phyloP scores from a whole-genome alignment of 2,329 filamentous ascomycete genomes.

The Ceratocystis harringtonii region DNA sequence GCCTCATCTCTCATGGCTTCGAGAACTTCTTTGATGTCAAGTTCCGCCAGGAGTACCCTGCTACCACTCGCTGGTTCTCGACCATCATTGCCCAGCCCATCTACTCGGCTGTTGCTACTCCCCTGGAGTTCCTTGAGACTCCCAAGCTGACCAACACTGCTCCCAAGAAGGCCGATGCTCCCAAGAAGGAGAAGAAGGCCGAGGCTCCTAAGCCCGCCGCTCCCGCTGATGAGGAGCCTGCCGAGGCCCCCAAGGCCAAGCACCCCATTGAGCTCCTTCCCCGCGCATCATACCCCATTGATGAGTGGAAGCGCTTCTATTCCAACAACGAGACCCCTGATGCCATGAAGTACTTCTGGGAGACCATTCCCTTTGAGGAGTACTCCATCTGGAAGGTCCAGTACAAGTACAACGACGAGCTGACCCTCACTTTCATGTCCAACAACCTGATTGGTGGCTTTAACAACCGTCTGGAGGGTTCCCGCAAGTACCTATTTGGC shows the following conservation, averaged over 20 bases:
- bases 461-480: slow-evolving; percentile 91
- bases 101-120: slow-evolving; percentile 65
- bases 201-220: slow-evolving; percentile 27
- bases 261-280: slow-evolving; percentile 81
- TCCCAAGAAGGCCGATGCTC: slow-evolving; percentile 65
- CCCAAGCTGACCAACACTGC: slow-evolving; percentile 53
- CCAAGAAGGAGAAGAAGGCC: slow-evolving; percentile 35
- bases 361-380: slow-evolving; percentile 84
- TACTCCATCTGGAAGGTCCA: slow-evolving; percentile 89
- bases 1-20: slow-evolving; percentile 74
- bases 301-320: slow-evolving; percentile 98
- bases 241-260: slow-evolving; percentile 73
- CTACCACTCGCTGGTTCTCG: slow-evolving; percentile 83
- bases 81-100: slow-evolving; percentile 86
- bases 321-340: slow-evolving; percentile 83
- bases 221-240: slow-evolving; percentile 30
- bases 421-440: slow-evolving; percentile 96
- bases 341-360: slow-evolving; percentile 96
- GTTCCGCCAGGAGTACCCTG: slow-evolving; percentile 72
- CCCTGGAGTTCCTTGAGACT: slow-evolving; percentile 68
- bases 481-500: slow-evolving; percentile 97
- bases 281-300: slow-evolving; percentile 65
- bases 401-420: slow-evolving; percentile 99
- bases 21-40: slow-evolving; percentile 86
- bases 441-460: slow-evolving; percentile 97